Evolutionary conservation across 23 red algal genomes (phyloP).

Genomic region (Gracilaria gracilis): DNA sequence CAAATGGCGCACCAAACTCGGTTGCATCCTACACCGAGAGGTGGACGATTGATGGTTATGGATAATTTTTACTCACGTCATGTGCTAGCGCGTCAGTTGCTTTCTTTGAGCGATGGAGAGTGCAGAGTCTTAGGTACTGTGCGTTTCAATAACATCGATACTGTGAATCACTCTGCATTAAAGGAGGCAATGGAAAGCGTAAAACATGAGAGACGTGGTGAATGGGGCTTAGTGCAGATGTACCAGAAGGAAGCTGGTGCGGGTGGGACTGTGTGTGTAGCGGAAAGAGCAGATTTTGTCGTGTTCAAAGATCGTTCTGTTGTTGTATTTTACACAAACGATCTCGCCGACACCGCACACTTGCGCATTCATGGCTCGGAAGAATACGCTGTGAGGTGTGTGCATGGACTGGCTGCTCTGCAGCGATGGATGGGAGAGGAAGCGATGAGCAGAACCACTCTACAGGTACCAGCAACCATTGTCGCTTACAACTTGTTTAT

Average conservation of each 20-base stretch:
- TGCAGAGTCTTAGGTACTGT: background rate
- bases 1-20: background rate
- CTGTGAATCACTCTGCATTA: background rate
- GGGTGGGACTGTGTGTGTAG: background rate
- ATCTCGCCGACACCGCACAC: background rate
- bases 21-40: background rate
- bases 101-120: background rate
- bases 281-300: background rate
- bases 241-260: background rate
- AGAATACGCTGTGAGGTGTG: background rate
- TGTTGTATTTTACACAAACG: background rate
- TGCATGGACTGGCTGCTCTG: background rate
- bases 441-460: too few species aligned
- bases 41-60: background rate
- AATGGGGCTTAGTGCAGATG: background rate
- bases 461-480: background rate
- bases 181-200: slow-evolving; percentile 13
- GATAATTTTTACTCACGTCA: slow-evolving; percentile 1
- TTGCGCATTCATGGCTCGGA: background rate
- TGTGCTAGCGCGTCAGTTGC: background rate
- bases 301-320: background rate
- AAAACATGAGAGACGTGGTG: background rate
- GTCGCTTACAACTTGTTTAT: slow-evolving; percentile 15
- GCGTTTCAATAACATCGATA: background rate
- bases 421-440: background rate